These are phyloP conservation scores for Beta vulgaris DNA, from an alignment of 148 eudicot species.

Conservation along the genomic window DNA sequence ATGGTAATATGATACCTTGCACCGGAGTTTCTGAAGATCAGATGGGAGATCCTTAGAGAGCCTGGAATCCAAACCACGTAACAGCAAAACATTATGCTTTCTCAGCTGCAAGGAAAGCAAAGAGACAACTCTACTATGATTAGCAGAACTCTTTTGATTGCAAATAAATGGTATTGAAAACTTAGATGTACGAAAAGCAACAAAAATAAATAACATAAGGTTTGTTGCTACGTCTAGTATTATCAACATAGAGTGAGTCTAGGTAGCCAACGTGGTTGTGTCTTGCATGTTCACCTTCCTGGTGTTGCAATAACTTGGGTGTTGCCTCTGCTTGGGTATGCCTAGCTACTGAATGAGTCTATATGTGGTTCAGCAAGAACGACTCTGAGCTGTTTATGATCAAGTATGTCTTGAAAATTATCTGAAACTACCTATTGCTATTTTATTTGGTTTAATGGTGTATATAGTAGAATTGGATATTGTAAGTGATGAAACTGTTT, in stretches of 20 bases:
- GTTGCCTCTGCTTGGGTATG: too few species aligned
- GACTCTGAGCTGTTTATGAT: too few species aligned
- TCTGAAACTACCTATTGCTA: too few species aligned
- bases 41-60: conserved; percentile 90
- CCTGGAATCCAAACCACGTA: conserved; percentile 84
- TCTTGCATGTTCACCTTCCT: too few species aligned
- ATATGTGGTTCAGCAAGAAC: too few species aligned
- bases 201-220: too few species aligned
- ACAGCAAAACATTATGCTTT: conserved; percentile 68
- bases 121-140: background rate
- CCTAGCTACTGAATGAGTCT: too few species aligned
- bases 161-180: background rate
- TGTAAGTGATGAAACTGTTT: too few species aligned
- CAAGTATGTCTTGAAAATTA: too few species aligned
- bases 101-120: conserved; percentile 58
- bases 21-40: conserved; percentile 94
- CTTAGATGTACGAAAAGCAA: background rate
- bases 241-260: background rate
- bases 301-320: background rate
- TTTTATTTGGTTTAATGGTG: too few species aligned
- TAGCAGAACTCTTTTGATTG: background rate
- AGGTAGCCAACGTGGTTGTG: background rate
- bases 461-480: too few species aligned
- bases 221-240: background rate
- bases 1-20: conserved; percentile 60